Percentiles rank a stretch among this genome's conserved stretches.
Conservation (phyloP, 208 protist species). For the Zelonia costaricensis region DNA sequence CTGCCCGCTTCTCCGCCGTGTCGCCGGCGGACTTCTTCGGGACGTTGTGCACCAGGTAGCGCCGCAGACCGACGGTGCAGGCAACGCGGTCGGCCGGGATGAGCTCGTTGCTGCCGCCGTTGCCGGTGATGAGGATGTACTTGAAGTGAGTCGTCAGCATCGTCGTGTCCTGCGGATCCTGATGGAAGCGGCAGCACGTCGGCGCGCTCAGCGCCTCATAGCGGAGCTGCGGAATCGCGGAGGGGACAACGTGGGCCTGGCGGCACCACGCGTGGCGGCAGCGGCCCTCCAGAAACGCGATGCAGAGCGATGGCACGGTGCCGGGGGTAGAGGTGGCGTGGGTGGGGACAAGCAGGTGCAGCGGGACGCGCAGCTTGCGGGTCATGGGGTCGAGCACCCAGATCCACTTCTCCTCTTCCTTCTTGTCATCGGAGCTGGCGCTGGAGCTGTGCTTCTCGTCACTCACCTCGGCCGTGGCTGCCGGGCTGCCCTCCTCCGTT, state of each 20-base stretch:
- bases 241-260: slow-evolving; percentile 80
- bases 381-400: slow-evolving; percentile 90
- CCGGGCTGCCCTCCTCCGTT: slow-evolving; percentile 20
- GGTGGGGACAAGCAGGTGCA: slow-evolving; percentile 73
- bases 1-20: slow-evolving; percentile 17
- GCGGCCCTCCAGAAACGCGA: slow-evolving; percentile 82
- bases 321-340: slow-evolving; percentile 82
- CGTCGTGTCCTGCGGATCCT: slow-evolving; percentile 80
- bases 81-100: slow-evolving; percentile 78
- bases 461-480: slow-evolving; percentile 25
- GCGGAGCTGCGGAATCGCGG: slow-evolving; percentile 75
- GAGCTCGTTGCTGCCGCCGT: slow-evolving; percentile 60
- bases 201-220: slow-evolving; percentile 84
- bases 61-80: slow-evolving; percentile 79
- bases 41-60: slow-evolving; percentile 78
- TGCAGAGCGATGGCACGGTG: slow-evolving; percentile 85
- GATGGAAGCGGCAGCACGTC: slow-evolving; percentile 82
- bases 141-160: slow-evolving; percentile 66
- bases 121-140: slow-evolving; percentile 69
- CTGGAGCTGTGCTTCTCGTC: slow-evolving; percentile 35
- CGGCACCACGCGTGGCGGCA: slow-evolving; percentile 90
- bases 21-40: slow-evolving; percentile 28
- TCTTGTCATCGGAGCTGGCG: slow-evolving; percentile 29
- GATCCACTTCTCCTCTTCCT: slow-evolving; percentile 75
- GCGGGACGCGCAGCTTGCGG: slow-evolving; percentile 81